These are phyloP conservation scores for Cercospora brassicicola DNA, from an alignment of 2,329 filamentous ascomycete species.

Conservation along the genomic window DNA sequence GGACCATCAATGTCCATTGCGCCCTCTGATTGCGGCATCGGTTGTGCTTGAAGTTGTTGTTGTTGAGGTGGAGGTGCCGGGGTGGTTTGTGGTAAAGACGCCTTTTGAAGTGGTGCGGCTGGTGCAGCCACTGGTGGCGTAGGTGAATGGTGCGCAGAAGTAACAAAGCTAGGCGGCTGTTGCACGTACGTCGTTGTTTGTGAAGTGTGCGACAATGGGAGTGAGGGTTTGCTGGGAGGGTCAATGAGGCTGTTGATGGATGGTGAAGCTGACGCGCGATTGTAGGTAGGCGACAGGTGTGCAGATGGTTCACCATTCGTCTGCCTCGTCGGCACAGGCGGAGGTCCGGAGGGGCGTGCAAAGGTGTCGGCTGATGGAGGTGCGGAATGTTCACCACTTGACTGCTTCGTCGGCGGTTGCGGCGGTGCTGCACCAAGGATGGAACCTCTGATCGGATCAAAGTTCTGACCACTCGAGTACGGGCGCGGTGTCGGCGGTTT, in stretches of 20 bases:
- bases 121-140: slow-evolving; percentile 25
- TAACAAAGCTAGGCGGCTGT: slow-evolving; percentile 24
- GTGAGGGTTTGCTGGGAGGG: slow-evolving; percentile 51
- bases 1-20: slow-evolving; percentile 38
- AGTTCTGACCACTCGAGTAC: slow-evolving; percentile 74
- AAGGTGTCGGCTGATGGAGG: slow-evolving; percentile 45
- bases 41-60: not conserved
- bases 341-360: slow-evolving; percentile 11
- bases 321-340: slow-evolving; percentile 25
- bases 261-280: slow-evolving; percentile 82
- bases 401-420: slow-evolving; percentile 25
- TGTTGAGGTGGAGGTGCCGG: slow-evolving; percentile 12
- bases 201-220: slow-evolving; percentile 32
- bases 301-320: slow-evolving; percentile 33
- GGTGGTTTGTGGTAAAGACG: slow-evolving; percentile 19
- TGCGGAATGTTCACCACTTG: slow-evolving; percentile 34
- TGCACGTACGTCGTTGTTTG: slow-evolving; percentile 29
- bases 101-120: not conserved
- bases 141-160: slow-evolving; percentile 24
- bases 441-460: slow-evolving; percentile 81
- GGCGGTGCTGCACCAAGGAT: slow-evolving; percentile 45
- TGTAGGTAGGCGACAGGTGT: slow-evolving; percentile 51
- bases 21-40: slow-evolving; percentile 29
- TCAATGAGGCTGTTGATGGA: slow-evolving; percentile 91
- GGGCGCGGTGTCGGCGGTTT: slow-evolving; percentile 43